Percentiles rank a stretch among this genome's conserved stretches.
Evolutionary conservation across 2,329 filamentous ascomycete genomes (phyloP).

Genomic region (Trichoderma sp.): DNA sequence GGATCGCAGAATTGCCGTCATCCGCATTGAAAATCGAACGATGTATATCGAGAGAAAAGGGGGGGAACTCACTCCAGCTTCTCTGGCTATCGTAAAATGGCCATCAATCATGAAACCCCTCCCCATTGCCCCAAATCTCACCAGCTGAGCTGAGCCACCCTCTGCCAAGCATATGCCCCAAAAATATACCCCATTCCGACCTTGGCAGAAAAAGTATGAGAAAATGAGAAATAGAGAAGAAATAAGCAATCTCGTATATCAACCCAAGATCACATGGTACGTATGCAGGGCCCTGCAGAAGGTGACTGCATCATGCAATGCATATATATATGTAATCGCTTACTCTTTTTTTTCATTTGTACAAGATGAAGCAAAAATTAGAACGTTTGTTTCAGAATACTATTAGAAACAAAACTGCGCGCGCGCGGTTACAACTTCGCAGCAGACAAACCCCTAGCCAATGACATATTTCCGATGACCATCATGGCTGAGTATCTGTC

Average conservation of each 20-base stretch:
- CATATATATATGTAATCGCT: not conserved
- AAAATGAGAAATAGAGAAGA: not conserved
- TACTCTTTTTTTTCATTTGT: not conserved
- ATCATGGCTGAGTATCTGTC: not conserved
- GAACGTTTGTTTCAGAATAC: not conserved
- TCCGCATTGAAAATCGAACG: not conserved
- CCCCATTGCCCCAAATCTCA: not conserved
- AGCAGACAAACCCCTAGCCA: not conserved
- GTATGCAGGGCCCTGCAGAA: not conserved
- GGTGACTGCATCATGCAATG: not conserved
- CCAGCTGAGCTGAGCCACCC: conserved; percentile 9
- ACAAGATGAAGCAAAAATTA: not conserved
- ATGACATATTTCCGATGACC: not conserved
- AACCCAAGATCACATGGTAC: not conserved
- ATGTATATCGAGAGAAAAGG: not conserved
- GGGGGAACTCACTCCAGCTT: not conserved
- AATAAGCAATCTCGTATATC: not conserved
- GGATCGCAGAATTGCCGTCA: not conserved
- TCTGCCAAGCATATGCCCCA: not conserved
- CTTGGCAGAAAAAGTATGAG: not conserved
- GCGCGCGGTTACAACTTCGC: not conserved
- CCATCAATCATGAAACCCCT: not conserved
- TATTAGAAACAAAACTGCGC: too few relatives aligned
- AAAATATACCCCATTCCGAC: not conserved
- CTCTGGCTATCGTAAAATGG: not conserved